Base-by-base conservation (phyloP, 805 yeast species). In the Candida tallmaniae region DNA sequence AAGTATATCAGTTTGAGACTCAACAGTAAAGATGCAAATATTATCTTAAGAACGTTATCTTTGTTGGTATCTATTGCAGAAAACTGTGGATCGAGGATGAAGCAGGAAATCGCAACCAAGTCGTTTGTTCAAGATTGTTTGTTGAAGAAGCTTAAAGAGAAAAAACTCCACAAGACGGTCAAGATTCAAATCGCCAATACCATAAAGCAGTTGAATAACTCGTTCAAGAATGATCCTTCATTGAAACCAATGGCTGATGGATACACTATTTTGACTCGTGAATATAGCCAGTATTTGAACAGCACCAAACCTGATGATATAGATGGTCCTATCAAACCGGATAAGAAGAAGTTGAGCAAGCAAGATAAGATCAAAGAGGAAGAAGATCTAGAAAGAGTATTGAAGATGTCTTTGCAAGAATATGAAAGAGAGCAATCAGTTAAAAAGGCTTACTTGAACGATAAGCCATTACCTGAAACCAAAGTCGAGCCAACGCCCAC, bases 221-320 rank as follows among this genome's bases (percentile, higher is more conserved):
- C 82, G 3, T 86, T 88, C 56, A 65, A 71, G 36, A 55, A 58
- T 17, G 97, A 93, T 54, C 90, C 93, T 0, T 80, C 90, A 3
- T 68, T 90, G 47, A 70, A 70, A 39, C 79, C 83, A 2, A 76
- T 89, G 73, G 63, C 68, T 12, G 83, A 76, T 42, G 77, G 86
- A 0, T 74, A 74, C 47, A 58, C 62, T 13, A 70, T 66, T 20
- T 67, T 85, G 18, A 60, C 61, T 38, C 44, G 33, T 45, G 70
- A 40, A 16, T 63, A 55, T 42, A 65, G 50, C 2, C 68, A 62
- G 34, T 65, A 56, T 41, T 38, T 59, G 21, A 27, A 27, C 16
- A 35, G 37, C 7, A 27, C 38, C 12, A 25, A 21, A 3, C 34
- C 40, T 10, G 27, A 23, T 3, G n/a, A n/a, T n/a, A n/a, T n/a